Evolutionary conservation across 176 grass and related monocot genomes (phyloP), one percentile per base, ranked within the genome.

Genomic region (Cymbopogon citratus): DNA sequence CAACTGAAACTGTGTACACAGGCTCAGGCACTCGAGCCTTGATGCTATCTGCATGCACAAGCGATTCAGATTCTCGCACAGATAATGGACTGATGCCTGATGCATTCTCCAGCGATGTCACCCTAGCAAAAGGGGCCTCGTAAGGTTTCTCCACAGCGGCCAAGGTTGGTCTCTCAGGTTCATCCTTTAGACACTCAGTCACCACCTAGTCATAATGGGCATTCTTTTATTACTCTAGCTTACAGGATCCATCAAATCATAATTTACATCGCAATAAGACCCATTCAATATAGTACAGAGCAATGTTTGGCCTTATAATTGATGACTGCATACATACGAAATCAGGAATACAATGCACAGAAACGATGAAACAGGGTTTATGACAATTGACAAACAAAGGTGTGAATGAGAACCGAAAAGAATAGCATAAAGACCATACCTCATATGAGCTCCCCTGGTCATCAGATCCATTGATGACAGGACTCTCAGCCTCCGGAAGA

Each of bases 101-200:
- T 69, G 69, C 41, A 85, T 91, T 81, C 76, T 98, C 92, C 48
- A 95, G 27, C 29, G 96, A 91, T 79, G 85, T 88, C 60, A 86
- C 59, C 74, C 92, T 92, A 34, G 91, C 96, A 45, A 86, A 84
- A 62, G 92, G 96, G 31, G 91, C 88, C 77, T 91, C 79, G 74
- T 91, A 95, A 74, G 96, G 67, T 60, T 81, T 91, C 68, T 88
- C 85, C 19, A 43, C 14, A 0, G 43, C 48, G 24, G 18, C 44
- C 27, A 70, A 57, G 43, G 44, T 73, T 78, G 66, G 75, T 40
- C 57, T 83, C 60, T 87, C 83, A 77, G 64, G 38, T 72, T 80
- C 83, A n/a, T 89, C 85, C 38, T 90, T 92, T 48, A 14, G 60
- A 76, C 78, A 72, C 62, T 81, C 83, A 9, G 75, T 44, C 57